Percentiles rank a stretch among this genome's conserved stretches.
Evolutionary conservation across 2,329 filamentous ascomycete genomes (phyloP).

Genomic region (Phyllosticta citrichinensis): DNA sequence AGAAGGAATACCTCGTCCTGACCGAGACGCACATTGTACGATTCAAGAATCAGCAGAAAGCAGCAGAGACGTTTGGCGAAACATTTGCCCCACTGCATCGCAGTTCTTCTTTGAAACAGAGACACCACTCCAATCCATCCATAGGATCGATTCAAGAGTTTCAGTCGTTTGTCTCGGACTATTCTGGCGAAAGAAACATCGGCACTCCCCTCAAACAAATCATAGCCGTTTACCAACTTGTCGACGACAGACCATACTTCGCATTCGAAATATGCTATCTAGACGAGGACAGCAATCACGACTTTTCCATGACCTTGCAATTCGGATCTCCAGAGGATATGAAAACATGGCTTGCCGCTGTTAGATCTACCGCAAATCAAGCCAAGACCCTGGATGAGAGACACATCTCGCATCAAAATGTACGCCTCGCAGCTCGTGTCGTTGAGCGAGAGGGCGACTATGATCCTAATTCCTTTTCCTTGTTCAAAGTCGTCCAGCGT

Average conservation of each 20-base stretch:
- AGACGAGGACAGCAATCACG: constrained; percentile 53
- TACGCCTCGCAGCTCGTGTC: constrained; percentile 52
- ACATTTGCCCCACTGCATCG: constrained; percentile 20
- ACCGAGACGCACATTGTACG: constrained; percentile 59
- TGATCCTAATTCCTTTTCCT: constrained; percentile 54
- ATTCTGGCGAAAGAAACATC: constrained; percentile 44
- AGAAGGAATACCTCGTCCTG: constrained; percentile 61
- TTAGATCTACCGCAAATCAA: constrained; percentile 50
- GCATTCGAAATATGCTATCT: constrained; percentile 58
- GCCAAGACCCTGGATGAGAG: constrained; percentile 42
- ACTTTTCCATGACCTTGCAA: constrained; percentile 54
- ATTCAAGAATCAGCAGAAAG: constrained; percentile 58
- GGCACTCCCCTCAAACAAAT: constrained; percentile 55
- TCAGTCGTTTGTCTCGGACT: constrained; percentile 41
- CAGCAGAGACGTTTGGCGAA: constrained; percentile 50
- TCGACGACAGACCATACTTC: constrained; percentile 57
- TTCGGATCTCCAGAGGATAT: constrained; percentile 55
- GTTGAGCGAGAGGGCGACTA: constrained; percentile 60
- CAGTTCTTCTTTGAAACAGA: constrained; percentile 37
- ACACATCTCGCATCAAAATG: constrained; percentile 47
- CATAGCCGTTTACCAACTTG: constrained; percentile 56
- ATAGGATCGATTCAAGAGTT: constrained; percentile 52
- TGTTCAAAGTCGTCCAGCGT: constrained; percentile 59
- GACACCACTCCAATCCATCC: constrained; percentile 50
- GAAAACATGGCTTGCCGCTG: constrained; percentile 53